Base-by-base conservation (phyloP, 169 alveolate species). In the Besnoitia besnoiti region DNA sequence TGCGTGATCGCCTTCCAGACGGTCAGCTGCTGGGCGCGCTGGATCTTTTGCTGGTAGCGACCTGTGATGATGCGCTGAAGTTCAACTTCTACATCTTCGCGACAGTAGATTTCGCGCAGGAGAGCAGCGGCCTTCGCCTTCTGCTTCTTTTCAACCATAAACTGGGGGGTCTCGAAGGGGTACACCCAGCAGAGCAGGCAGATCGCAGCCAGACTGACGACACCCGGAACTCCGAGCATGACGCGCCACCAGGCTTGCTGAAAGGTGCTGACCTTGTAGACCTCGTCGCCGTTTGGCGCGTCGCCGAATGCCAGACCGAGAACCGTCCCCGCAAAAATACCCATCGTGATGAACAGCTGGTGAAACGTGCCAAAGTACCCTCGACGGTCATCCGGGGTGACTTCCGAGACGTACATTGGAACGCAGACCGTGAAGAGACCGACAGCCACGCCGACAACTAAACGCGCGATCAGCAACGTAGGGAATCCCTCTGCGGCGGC, bases 391-490 rank as follows among this genome's bases (percentile, higher is more conserved):
- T 90, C 93, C 7, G 97, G 97, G 30, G 97, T 95, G 90, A 97
- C 94, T 90, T 97, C 98, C 0, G 97, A 94, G 37, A 97, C 85
- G 93, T 93, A 97, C 96, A 96, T 92, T 14, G 98, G 98, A 16
- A 95, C 97, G 49, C 96, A 79, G 2, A 96, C 97, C 3, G 98
- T 96, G 21, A 93, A 92, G 47, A 96, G 62, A 0, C 98, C 98
- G 62, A 97, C 95, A 24, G 97, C 97, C 67, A 96, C 89, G 8
- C 98, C 98, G 21, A 95, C 94, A 27, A 96, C 85, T 24, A 97
- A 50, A 16, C 98, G 95, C 5, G 97, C 97, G 42, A 95, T 46
- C 73, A 97, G 90, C 21, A 97, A 91, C 33, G 96, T 90, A n/a
- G 90, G 84, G 39, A 91, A 76, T 0, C 92, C 92, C 33, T 88